phyloP scores from a whole-genome alignment of 176 grass and related monocot genomes.

The Thalia dealbata region DNA sequence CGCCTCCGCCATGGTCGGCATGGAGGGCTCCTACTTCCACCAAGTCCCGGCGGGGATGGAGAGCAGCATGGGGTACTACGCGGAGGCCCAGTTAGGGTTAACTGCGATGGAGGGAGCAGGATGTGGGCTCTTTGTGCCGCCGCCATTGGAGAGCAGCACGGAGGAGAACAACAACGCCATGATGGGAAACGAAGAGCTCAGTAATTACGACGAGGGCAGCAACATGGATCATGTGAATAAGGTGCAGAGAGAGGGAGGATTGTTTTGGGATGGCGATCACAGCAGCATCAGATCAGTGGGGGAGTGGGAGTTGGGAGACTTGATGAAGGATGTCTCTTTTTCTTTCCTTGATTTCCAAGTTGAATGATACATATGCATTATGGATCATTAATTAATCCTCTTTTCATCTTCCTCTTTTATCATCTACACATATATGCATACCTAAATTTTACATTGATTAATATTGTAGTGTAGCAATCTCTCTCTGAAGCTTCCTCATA shows the following conservation, averaged over 20 bases:
- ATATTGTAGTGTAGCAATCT: neutral
- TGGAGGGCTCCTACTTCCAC: constrained; percentile 25
- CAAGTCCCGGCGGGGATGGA: constrained; percentile 24
- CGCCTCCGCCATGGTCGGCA: neutral
- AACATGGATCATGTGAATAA: neutral
- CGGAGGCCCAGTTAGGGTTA: constrained; percentile 20
- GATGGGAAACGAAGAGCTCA: constrained; percentile 15
- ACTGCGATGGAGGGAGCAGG: constrained; percentile 23
- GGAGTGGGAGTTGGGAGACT: constrained; percentile 90
- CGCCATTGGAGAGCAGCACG: constrained; percentile 35
- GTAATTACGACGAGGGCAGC: neutral
- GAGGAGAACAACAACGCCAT: no score
- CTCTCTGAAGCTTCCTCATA: neutral
- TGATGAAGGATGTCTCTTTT: constrained; percentile 92
- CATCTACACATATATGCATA: neutral
- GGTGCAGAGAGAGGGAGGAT: constrained; percentile 14
- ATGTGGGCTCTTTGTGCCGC: constrained; percentile 35
- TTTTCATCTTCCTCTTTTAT: no score
- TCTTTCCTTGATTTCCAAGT: constrained; percentile 99
- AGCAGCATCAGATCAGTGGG: constrained; percentile 57
- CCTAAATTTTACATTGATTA: no score
- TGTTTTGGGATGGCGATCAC: constrained; percentile 38
- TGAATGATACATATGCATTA: constrained; percentile 45
- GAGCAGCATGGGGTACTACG: constrained; percentile 19
- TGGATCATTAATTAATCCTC: constrained; percentile 22